These are phyloP conservation scores for Dictyostelium capitatum DNA, from an alignment of 78 protist genomes.

Conservation along the genomic window DNA sequence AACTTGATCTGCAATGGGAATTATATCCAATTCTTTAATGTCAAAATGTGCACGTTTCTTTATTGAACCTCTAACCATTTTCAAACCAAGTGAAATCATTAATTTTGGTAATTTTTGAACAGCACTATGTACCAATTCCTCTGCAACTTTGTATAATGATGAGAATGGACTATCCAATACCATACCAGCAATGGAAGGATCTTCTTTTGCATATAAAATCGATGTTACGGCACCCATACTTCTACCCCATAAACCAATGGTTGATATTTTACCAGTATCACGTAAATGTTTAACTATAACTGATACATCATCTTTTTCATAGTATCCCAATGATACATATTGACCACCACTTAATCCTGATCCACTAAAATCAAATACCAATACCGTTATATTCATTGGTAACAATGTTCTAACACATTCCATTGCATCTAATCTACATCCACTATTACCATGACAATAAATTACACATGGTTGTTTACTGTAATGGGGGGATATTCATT, in stretches of 20 bases:
- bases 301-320: constrained; percentile 83
- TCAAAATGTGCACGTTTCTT: constrained; percentile 84
- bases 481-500: constrained; percentile 7
- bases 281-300: constrained; percentile 72
- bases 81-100: constrained; percentile 80
- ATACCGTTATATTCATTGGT: constrained; percentile 79
- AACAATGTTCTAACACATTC: constrained; percentile 74
- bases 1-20: constrained; percentile 42
- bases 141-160: constrained; percentile 75
- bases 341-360: constrained; percentile 87
- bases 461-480: constrained; percentile 85
- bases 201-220: constrained; percentile 77
- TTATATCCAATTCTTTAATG: constrained; percentile 68
- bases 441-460: constrained; percentile 88
- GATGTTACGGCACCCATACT: constrained; percentile 88
- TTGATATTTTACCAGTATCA: constrained; percentile 56
- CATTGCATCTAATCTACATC: constrained; percentile 81
- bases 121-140: constrained; percentile 78
- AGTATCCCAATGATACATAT: constrained; percentile 87
- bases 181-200: constrained; percentile 85
- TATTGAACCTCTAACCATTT: constrained; percentile 74
- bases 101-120: constrained; percentile 83
- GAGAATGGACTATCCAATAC: constrained; percentile 88
- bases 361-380: constrained; percentile 89
- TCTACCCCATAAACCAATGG: constrained; percentile 90